Evolutionary conservation across 1,284 basidiomycete species (phyloP).

Genomic region (Sphagnurus paluster): DNA sequence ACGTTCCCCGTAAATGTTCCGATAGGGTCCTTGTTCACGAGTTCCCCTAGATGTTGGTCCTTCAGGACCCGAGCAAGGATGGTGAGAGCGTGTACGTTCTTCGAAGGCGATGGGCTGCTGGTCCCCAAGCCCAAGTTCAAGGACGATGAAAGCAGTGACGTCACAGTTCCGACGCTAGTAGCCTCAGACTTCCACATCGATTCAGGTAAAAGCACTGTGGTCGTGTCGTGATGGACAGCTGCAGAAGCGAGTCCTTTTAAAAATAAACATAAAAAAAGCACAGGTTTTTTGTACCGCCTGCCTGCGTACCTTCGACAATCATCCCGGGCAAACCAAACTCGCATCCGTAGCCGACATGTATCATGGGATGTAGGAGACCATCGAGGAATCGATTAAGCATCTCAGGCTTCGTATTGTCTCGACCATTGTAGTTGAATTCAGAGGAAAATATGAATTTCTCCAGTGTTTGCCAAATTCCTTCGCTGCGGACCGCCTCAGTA

Average conservation of each 20-base stretch:
- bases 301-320: conserved; percentile 57
- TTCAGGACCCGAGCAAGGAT: conserved; percentile 47
- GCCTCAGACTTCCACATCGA: conserved; percentile 12
- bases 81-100: conserved; percentile 38
- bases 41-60: conserved; percentile 36
- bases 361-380: conserved; percentile 64
- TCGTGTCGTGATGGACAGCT: conserved; percentile 36
- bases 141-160: conserved; percentile 5
- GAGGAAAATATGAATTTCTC: conserved; percentile 61
- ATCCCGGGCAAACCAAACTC: conserved; percentile 67
- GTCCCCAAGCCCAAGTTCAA: conserved; percentile 3
- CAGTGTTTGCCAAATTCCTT: conserved; percentile 41
- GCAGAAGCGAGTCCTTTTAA: conserved; percentile 43
- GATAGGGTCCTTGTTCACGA: conserved; percentile 21
- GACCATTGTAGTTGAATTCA: conserved; percentile 43
- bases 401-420: conserved; percentile 40
- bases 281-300: background rate
- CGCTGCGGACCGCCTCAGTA: conserved; percentile 40
- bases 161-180: conserved; percentile 20
- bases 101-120: conserved; percentile 7
- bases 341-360: conserved; percentile 62
- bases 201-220: conserved; percentile 22
- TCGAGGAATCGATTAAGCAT: conserved; percentile 64
- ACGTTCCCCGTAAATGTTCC: conserved; percentile 28
- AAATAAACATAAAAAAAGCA: background rate